Evolutionary conservation across 192 early-diverging fungal genomes (phyloP), one percentile per base, ranked within the genome.

Genomic region (Umbelopsis sp.): DNA sequence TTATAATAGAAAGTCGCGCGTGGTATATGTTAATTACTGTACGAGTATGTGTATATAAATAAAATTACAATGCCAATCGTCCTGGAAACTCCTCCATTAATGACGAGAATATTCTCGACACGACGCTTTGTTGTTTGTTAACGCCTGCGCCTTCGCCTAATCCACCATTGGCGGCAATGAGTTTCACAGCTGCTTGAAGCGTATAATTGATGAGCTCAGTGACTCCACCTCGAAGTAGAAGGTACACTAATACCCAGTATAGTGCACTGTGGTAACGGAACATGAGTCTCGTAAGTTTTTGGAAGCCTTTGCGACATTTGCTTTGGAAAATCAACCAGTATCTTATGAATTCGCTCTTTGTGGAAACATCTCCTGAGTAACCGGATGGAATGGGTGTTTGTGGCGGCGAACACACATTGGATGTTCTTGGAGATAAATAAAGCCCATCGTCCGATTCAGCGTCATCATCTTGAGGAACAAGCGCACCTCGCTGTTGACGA

Each of bases 201-300:
- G 56, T 62, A 14, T 62, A 62, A 34, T 62, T 62, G 56, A 62
- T 62, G 56, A 62, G 56, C 56, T 62, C 56, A 32, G 56, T 62
- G 2, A 62, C 31, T 36, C 56, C 56, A 20, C 77, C 77, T 32
- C 77, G 65, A 16, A 78, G 21, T 20, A 78, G 66, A 22, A 74
- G 29, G 32, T 78, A 78, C 2, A 78, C 22, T 9, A 78, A 14
- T 17, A 78, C 22, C 77, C 77, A 78, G 31, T 78, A 78, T 20
- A 78, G 43, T 0, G 72, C 65, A 17, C 77, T 73, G 24, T 78
- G 62, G 32, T 74, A 70, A 21, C 59, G 68, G 47, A 78, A 78
- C 14, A 62, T 62, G 11, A 32, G 4, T 62, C 29, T 62, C 2
- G 56, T 20, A 29, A 62, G 31, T 34, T 32, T 62, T 11, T 36